phyloP scores from a whole-genome alignment of 1,284 basidiomycete species.

The Volvariella surrecta region DNA sequence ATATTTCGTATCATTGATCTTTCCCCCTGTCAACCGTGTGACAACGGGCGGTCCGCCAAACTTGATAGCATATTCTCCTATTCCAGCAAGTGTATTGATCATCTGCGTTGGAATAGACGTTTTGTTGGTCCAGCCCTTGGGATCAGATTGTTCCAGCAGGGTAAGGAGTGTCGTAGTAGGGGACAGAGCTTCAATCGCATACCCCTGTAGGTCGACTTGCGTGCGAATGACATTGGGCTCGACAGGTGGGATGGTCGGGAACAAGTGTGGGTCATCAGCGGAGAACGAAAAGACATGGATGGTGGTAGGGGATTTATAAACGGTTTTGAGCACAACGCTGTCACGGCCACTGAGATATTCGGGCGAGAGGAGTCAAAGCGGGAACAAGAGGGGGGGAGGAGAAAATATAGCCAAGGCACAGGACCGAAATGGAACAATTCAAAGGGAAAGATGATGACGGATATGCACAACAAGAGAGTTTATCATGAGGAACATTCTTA shows the following conservation, averaged over 20 bases:
- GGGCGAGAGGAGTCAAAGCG: slow-evolving; percentile 1
- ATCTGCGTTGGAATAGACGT: slow-evolving; percentile 88
- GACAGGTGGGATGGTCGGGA: slow-evolving; percentile 68
- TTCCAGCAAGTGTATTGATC: slow-evolving; percentile 79
- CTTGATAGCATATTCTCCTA: slow-evolving; percentile 93
- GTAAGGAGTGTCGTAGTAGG: slow-evolving; percentile 94
- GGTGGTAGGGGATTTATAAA: slow-evolving; percentile 94
- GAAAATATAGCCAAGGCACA: neutral
- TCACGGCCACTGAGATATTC: slow-evolving; percentile 72
- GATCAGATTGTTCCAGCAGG: slow-evolving; percentile 93
- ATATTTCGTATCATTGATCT: slow-evolving; percentile 67
- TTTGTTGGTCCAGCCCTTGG: slow-evolving; percentile 96
- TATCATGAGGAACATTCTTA: too few relatives aligned
- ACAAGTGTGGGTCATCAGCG: slow-evolving; percentile 81
- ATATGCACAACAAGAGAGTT: too few relatives aligned
- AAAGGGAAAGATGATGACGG: slow-evolving; percentile 5
- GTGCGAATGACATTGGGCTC: slow-evolving; percentile 82
- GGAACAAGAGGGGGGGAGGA: neutral
- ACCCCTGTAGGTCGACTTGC: slow-evolving; percentile 93
- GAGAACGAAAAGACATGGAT: slow-evolving; percentile 97
- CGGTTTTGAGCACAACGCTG: slow-evolving; percentile 85
- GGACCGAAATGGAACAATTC: slow-evolving; percentile 7
- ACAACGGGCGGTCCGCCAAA: slow-evolving; percentile 88
- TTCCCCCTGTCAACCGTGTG: slow-evolving; percentile 79
- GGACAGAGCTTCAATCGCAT: slow-evolving; percentile 93